Conservation (phyloP, 352 stramenopile genomes). For the Pythium graminicola region DNA sequence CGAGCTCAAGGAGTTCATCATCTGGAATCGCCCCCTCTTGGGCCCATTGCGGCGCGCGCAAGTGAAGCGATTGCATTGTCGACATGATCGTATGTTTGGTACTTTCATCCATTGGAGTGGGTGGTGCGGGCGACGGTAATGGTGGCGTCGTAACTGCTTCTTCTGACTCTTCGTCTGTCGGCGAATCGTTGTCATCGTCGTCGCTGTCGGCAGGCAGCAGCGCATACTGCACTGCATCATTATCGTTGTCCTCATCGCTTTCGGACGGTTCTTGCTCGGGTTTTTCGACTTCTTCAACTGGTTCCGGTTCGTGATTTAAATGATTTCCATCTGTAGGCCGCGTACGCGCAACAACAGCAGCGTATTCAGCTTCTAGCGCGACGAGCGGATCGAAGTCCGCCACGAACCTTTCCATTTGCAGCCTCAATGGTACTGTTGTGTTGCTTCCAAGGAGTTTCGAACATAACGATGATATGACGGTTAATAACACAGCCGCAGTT, state of each 20-base stretch:
- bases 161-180: constrained; percentile 15
- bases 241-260: constrained; percentile 20
- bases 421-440: not conserved
- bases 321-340: not conserved
- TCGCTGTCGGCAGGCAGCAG: constrained; percentile 17
- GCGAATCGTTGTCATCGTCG: constrained; percentile 12
- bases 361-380: constrained; percentile 57
- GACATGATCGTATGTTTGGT: constrained; percentile 41
- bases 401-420: constrained; percentile 28
- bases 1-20: constrained; percentile 44
- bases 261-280: constrained; percentile 19
- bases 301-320: not conserved
- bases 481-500: too few relatives aligned
- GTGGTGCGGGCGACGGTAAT: too few relatives aligned
- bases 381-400: constrained; percentile 41
- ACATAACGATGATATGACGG: too few relatives aligned
- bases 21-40: constrained; percentile 34
- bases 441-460: constrained; percentile 4
- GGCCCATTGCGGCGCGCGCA: constrained; percentile 46
- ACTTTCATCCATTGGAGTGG: constrained; percentile 23
- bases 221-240: constrained; percentile 19
- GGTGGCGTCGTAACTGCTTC: constrained; percentile 1
- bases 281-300: not conserved
- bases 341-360: constrained; percentile 38
- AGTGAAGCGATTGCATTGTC: constrained; percentile 43